These are phyloP conservation scores for Crataegus laevigata DNA, from an alignment of 306 rosid genomes.

Conservation along the genomic window DNA sequence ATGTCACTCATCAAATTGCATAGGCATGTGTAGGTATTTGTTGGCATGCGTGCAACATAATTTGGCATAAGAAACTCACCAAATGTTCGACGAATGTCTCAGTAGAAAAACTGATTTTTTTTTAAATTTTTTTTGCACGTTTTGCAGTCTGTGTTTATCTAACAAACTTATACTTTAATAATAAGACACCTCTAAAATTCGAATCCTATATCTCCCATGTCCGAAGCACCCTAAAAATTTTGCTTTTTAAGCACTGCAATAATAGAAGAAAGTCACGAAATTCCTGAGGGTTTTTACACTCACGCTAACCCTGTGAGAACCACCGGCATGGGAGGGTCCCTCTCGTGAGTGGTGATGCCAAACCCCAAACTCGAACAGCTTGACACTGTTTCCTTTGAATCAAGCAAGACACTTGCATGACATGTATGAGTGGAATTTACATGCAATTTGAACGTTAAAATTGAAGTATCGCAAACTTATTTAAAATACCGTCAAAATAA, in stretches of 20 bases:
- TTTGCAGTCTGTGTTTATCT: rapidly evolving
- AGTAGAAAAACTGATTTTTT: no score
- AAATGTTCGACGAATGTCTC: no score
- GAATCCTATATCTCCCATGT: no score
- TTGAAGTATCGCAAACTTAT: no score
- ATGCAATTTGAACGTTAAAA: no score
- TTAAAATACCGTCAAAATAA: background rate
- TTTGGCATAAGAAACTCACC: no score
- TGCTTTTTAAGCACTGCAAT: background rate
- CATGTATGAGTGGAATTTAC: background rate
- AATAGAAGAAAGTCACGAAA: background rate
- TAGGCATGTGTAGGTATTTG: rapidly evolving
- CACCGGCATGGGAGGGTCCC: background rate
- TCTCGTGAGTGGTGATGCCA: background rate
- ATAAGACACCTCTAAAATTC: no score
- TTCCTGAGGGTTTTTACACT: background rate
- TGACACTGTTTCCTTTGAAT: background rate
- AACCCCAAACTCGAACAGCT: background rate
- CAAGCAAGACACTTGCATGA: background rate
- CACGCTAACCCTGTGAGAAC: background rate
- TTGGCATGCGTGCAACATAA: no score
- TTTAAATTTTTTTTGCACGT: no score
- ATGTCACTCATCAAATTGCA: no score
- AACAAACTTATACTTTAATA: no score
- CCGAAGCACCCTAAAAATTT: no score